A percentile compares a stretch with the other conserved stretches of the same genome.
These are phyloP conservation scores for Salmacisia buchloeana DNA, from an alignment of 1,284 basidiomycete genomes.

Conservation along the genomic window DNA sequence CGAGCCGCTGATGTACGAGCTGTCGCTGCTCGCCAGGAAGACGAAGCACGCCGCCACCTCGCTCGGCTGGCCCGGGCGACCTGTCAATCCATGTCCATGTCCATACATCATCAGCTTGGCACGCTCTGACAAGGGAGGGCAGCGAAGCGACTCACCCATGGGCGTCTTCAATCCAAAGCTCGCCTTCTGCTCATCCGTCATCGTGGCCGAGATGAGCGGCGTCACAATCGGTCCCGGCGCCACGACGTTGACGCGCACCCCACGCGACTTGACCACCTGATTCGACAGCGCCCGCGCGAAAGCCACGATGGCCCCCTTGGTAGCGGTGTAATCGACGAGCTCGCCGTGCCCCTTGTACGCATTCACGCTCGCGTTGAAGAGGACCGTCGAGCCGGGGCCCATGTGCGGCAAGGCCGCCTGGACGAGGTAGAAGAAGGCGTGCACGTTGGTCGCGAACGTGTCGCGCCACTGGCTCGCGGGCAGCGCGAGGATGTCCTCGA, in stretches of 20 bases:
- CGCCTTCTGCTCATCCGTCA: conserved; percentile 1
- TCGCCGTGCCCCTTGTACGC: neutral
- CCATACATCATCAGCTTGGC: neutral
- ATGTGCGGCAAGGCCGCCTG: conserved; percentile 59
- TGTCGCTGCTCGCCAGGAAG: conserved; percentile 3
- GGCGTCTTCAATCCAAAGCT: neutral
- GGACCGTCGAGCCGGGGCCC: conserved; percentile 61
- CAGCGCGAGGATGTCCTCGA: neutral
- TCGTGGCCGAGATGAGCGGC: conserved; percentile 31
- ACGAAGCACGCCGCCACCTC: conserved; percentile 2
- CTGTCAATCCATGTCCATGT: neutral
- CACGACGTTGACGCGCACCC: conserved; percentile 56
- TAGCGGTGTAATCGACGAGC: conserved; percentile 57
- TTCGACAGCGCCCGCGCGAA: conserved; percentile 58
- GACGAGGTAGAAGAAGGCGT: conserved; percentile 15
- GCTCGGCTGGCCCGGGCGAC: neutral
- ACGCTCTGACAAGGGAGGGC: neutral
- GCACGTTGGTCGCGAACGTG: conserved; percentile 4
- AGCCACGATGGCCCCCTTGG: conserved; percentile 56
- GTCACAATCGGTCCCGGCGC: conserved; percentile 59
- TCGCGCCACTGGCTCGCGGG: neutral
- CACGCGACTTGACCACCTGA: conserved; percentile 59
- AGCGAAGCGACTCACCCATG: neutral
- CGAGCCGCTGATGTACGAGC: conserved; percentile 3
- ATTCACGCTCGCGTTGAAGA: conserved; percentile 62